Evolutionary conservation across 75 land plant genomes (phyloP), one percentile per base, ranked within the genome.

Genomic region (Larix kaempferi): DNA sequence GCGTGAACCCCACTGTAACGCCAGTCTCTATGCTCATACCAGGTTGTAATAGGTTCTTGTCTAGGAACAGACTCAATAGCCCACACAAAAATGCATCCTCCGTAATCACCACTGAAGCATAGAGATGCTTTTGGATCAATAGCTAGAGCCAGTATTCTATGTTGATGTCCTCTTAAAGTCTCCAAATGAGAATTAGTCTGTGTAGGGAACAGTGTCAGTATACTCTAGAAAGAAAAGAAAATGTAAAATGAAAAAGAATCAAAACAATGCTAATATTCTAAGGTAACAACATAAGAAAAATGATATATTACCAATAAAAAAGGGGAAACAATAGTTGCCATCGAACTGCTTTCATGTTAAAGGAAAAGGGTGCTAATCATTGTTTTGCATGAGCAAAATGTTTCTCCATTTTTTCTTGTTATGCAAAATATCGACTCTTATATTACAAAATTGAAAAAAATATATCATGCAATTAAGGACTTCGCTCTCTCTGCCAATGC

Each of bases 1-100:
- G 94, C 87, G 71, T 97, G 87, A 56, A 97, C 89, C 26, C 99
- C 99, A 78, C 87, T 88, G 71, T 85, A 97, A 13, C 98, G 98
- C 99, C 99, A 97, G 78, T 97, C 99, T 37, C 85, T 86, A 61
- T 92, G 88, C 76, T 94, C 98, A 69, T 85, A 75, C 95, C 98
- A 97, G 33, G 83, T 89, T 55, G 85, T 87, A 10, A 89, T 33
- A n/a, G 89, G 94, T 33, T 83, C 84, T 63, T 78, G 59, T 6
- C 57, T 71, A 57, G 79, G 74, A 1, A 81, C 76, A 26, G 80
- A n/a, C 57, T 52, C 86, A 71, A 84, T 59, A 23, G 66, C 80
- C 99, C 99, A 97, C 0, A 88, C 82, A 82, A 78, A 92, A 35
- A 97, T 89, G 63, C 85, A 83, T 74, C 99, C 90, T 59, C 91